A percentile compares a stretch with the other conserved stretches of the same genome.
Conservation (phyloP, 768 basidiomycete genomes). For the Lyophyllum decastes region DNA sequence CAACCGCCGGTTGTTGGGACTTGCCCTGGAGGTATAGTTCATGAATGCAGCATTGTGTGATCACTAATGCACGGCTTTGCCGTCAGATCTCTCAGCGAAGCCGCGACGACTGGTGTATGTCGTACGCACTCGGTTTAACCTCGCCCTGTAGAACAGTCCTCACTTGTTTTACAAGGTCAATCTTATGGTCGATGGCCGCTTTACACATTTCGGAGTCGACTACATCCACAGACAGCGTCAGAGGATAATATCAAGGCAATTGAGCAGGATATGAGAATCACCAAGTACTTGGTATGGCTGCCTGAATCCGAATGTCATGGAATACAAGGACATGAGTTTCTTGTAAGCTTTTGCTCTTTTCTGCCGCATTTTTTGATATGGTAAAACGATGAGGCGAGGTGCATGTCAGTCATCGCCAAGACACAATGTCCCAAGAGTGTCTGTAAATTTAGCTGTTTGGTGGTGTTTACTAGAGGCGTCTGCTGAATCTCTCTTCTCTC, state of each 20-base stretch:
- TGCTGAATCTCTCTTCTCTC: not conserved
- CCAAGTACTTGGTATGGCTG: constrained; percentile 94
- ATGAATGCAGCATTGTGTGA: constrained; percentile 96
- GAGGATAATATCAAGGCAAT: constrained; percentile 10
- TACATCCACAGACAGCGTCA: constrained; percentile 27
- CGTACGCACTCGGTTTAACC: constrained; percentile 84
- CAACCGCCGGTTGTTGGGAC: constrained; percentile 70
- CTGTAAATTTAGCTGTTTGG: constrained; percentile 16
- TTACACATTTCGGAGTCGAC: constrained; percentile 88
- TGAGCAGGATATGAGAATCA: constrained; percentile 32
- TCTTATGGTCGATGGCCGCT: constrained; percentile 62
- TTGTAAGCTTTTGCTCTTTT: constrained; percentile 94
- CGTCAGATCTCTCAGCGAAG: constrained; percentile 29
- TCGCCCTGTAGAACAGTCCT: constrained; percentile 79
- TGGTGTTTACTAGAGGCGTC: constrained; percentile 12
- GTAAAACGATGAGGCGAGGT: not conserved
- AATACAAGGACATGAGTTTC: constrained; percentile 92
- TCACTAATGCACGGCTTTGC: constrained; percentile 74
- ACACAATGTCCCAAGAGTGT: not conserved
- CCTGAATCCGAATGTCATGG: constrained; percentile 84
- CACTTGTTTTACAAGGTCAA: constrained; percentile 79
- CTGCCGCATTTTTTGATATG: constrained; percentile 71
- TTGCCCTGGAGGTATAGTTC: constrained; percentile 88
- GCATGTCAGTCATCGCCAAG: not conserved
- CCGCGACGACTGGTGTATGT: constrained; percentile 4